These are phyloP conservation scores for Trametes villosa DNA, from an alignment of 768 basidiomycete species.

Conservation along the genomic window DNA sequence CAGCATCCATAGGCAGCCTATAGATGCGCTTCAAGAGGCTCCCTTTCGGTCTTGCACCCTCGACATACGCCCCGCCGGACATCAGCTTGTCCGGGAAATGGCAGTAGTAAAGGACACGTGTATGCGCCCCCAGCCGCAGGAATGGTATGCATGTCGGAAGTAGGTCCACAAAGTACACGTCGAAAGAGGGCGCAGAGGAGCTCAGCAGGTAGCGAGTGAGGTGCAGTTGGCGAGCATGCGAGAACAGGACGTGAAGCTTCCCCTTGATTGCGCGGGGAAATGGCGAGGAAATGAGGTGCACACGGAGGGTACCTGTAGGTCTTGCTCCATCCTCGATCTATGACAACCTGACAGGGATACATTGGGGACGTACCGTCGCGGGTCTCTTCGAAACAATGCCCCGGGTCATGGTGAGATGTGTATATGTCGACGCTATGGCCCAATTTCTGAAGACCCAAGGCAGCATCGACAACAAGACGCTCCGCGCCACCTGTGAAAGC, in stretches of 20 bases:
- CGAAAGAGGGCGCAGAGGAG: conserved; percentile 55
- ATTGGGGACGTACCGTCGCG: conserved; percentile 66
- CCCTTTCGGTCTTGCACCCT: conserved; percentile 50
- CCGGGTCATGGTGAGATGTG: conserved; percentile 89
- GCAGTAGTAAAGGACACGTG: conserved; percentile 91
- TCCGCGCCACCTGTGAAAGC: conserved; percentile 83
- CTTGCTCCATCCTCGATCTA: neutral
- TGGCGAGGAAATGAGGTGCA: conserved; percentile 72
- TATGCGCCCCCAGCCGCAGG: conserved; percentile 68
- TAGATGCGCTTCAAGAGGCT: conserved; percentile 75
- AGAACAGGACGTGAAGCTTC: conserved; percentile 86
- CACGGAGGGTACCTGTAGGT: conserved; percentile 71
- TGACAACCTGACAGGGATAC: neutral
- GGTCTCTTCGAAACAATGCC: conserved; percentile 94
- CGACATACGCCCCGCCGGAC: conserved; percentile 67
- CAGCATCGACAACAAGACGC: conserved; percentile 92
- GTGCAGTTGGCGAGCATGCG: conserved; percentile 87
- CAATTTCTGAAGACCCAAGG: conserved; percentile 80
- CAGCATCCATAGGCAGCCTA: conserved; percentile 84
- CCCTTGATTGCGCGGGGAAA: conserved; percentile 82
- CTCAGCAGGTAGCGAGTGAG: conserved; percentile 69
- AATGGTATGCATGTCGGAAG: conserved; percentile 91
- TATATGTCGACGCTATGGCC: conserved; percentile 90
- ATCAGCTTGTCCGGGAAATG: conserved; percentile 97
- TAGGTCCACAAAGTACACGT: conserved; percentile 95